A percentile compares a stretch with the other conserved stretches of the same genome.
phyloP scores from a whole-genome alignment of 352 stramenopile species.

The Phytophthora sp. region DNA sequence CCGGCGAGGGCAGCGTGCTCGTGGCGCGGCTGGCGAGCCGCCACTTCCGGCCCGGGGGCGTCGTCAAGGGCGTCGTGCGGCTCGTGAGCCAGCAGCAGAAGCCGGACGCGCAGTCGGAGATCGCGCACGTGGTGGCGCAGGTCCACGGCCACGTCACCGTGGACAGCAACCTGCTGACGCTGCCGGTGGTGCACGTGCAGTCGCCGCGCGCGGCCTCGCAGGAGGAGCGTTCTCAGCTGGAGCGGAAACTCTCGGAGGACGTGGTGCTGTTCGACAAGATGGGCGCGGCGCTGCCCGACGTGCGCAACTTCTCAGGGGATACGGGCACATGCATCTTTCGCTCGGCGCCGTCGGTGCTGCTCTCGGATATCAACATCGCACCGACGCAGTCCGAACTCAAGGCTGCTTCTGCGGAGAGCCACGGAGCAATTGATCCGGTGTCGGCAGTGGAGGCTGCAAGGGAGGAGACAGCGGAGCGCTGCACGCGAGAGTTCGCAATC shows the following conservation, averaged over 20 bases:
- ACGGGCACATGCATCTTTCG: constrained; percentile 66
- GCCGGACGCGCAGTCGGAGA: constrained; percentile 41
- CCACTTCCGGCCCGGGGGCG: constrained; percentile 57
- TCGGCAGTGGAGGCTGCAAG: constrained; percentile 13
- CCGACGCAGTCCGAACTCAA: constrained; percentile 40
- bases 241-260: constrained; percentile 25
- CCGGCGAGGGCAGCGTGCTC: constrained; percentile 24
- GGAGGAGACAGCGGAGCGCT: constrained; percentile 47
- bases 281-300: constrained; percentile 31
- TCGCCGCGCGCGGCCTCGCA: constrained; percentile 53
- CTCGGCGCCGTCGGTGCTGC: constrained; percentile 53
- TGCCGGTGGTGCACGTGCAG: constrained; percentile 91
- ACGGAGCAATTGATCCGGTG: constrained; percentile 7
- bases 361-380: constrained; percentile 66
- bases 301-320: constrained; percentile 59
- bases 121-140: constrained; percentile 59
- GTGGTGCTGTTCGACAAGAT: constrained; percentile 37
- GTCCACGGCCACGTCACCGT: constrained; percentile 84
- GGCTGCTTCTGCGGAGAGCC: constrained; percentile 3
- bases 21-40: constrained; percentile 50
- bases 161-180: constrained; percentile 93
- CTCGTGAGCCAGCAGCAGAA: constrained; percentile 41
- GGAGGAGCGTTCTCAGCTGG: constrained; percentile 23
- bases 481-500: constrained; percentile 60
- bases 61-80: constrained; percentile 61